Evolutionary conservation across 306 rosid species (phyloP), one percentile per base, ranked within the genome.

Genomic region (Myrica gale): DNA sequence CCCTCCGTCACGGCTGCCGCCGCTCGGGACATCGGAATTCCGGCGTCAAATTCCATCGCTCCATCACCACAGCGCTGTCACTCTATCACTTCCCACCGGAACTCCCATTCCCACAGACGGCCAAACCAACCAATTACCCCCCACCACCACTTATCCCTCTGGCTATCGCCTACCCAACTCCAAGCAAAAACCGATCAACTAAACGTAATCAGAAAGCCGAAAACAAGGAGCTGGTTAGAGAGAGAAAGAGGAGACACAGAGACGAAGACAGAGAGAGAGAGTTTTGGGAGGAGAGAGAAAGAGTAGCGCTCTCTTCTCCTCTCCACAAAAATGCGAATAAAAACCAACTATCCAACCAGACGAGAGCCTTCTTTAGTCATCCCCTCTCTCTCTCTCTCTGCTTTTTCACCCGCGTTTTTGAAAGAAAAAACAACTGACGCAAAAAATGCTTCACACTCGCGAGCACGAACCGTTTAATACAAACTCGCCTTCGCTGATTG

Each of bases 271-370:
- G 73, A 23, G 39, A 66, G 48, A 75, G 60, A 68, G 56, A 48
- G 48, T 9, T 52, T n/a, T 23, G 66, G 70, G 57, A 68, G 68
- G 76, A 79, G 74, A 75, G 57, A 68, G 79, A 72, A 41, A 55
- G 85, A 76, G 80, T 78, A 69, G 91, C 87, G 87, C 72, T 84
- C 90, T 78, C 88, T 86, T 82, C 91, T 90, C 88, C 88, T 73
- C 92, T 91, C 98, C 96, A 92, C 97, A 93, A 79, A 84, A 88
- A 85, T 82, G 82, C 86, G 97, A 86, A 91, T 89, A 90, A 89
- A 85, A 91, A 86, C 90, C 91, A 91, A 83, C 93, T 97, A 89
- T 73, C 85, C 86, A 80, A 68, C 63, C 55, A 76, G 74, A 70
- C 58, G 20, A 60, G 12, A 26, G 42, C 67, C 67, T 23, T 10